Conservation (phyloP, 2,329 filamentous ascomycete species). For the Gyromitra esculenta region DNA sequence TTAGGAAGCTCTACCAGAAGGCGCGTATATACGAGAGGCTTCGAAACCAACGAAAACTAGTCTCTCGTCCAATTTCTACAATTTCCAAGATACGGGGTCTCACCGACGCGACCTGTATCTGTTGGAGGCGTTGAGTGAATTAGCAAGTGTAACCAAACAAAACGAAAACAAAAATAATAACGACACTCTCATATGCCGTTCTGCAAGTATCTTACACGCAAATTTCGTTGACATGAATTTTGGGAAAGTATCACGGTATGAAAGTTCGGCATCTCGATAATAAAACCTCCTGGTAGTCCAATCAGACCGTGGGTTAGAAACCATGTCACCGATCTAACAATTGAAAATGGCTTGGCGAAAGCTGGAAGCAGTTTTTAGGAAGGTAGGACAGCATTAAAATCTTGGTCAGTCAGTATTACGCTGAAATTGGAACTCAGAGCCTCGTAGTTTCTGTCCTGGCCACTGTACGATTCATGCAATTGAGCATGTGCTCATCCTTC, state of each 20-base stretch:
- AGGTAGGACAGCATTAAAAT: background rate
- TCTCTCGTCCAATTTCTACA: no score
- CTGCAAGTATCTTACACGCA: background rate
- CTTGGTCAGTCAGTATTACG: background rate
- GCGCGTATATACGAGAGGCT: no score
- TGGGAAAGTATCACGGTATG: background rate
- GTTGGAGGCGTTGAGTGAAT: background rate
- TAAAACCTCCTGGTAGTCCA: background rate
- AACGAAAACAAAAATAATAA: background rate
- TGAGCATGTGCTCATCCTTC: background rate
- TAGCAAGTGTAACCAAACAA: background rate
- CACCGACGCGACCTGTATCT: background rate
- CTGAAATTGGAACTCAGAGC: background rate
- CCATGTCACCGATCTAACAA: background rate
- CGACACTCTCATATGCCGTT: background rate
- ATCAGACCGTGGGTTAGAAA: no score
- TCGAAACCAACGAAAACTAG: no score
- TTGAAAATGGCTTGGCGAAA: background rate
- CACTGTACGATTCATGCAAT: background rate
- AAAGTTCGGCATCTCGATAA: background rate
- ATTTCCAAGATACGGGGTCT: no score
- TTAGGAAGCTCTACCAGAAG: no score
- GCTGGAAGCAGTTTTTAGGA: background rate
- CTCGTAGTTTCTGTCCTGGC: no score
- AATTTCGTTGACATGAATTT: background rate